Conservation (phyloP, 2,329 filamentous ascomycete genomes). For the Leptographium radiaticola region DNA sequence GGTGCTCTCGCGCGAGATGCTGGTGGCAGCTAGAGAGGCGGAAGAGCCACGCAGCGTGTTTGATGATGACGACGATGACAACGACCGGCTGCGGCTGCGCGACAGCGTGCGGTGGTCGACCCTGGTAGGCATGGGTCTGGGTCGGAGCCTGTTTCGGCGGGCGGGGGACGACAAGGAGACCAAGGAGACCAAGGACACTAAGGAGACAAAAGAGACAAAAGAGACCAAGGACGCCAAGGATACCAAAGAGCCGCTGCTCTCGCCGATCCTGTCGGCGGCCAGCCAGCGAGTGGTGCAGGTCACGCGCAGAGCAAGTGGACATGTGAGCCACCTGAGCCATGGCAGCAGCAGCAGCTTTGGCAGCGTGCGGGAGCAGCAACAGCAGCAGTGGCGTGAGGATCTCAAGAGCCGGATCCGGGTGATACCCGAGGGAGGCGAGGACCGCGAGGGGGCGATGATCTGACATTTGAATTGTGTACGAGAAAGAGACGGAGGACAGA, state of each 20-base stretch:
- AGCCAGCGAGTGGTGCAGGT: constrained; percentile 7
- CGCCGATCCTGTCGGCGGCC: constrained; percentile 4
- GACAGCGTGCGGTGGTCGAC: constrained; percentile 1
- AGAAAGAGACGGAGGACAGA: too few species aligned
- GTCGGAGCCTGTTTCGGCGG: background rate
- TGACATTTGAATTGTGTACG: too few species aligned
- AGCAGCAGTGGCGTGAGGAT: constrained; percentile 18
- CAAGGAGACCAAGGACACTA: background rate
- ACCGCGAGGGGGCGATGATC: background rate
- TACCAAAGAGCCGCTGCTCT: background rate
- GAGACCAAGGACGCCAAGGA: background rate
- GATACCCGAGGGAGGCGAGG: constrained; percentile 15
- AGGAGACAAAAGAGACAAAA: background rate
- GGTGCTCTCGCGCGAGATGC: background rate
- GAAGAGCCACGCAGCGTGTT: background rate
- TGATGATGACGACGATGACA: constrained; percentile 1
- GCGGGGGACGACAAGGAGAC: background rate
- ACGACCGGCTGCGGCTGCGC: background rate
- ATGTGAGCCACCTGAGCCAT: background rate
- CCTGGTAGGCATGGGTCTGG: background rate
- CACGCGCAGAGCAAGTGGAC: constrained; percentile 5
- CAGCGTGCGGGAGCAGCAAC: constrained; percentile 13
- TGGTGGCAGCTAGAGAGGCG: too few species aligned
- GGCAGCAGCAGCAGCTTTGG: background rate
- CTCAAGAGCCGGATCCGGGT: constrained; percentile 24